Evolutionary conservation across 345 rosid species (phyloP), one percentile per base, ranked within the genome.

Genomic region (Arabidopsis thaliana): DNA sequence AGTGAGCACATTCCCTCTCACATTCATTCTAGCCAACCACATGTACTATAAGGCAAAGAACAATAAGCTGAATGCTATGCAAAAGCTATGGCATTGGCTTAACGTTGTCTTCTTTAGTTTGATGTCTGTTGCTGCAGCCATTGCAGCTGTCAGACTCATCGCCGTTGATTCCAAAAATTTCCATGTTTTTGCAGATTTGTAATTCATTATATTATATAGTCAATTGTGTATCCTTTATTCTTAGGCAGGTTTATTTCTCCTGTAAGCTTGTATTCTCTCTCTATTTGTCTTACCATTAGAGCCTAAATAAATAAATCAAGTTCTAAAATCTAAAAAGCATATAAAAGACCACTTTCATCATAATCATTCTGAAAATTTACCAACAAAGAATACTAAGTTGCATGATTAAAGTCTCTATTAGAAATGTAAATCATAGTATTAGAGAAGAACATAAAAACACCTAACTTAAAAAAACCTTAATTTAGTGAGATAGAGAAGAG

Each of bases 21-120:
- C 98, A 53, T 95, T 95, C 78, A 90, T 95, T 44, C 86, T 95
- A 1, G 97, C 97, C n/a, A 89, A 90, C 79, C 98, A 92, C 76
- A 90, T 95, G 99, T 90, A 87, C 61, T 57, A 90, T 36, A 73
- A 72, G 46, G 97, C 96, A 28, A 90, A 79, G 85, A 69, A 49
- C 72, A 76, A 65, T 75, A 83, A 87, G 59, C 77, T 92, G 52
- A 76, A 34, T 28, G 8, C 87, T 37, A 24, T 77, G 8, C 91
- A 85, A 45, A 88, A 84, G 78, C 52, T 80, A 1, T 92, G 98
- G 97, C 99, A 92, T 77, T 92, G 99, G 99, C 59, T 90, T 55
- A 92, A 92, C 24, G 85, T 92, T 53, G 59, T 55, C 3, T 77
- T 90, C 84, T 95, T 95, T 36, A 58, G 87, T 46, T 59, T 76